These are phyloP conservation scores for Talaromyces sp. DNA, from an alignment of 2,329 filamentous ascomycete species.

Conservation along the genomic window DNA sequence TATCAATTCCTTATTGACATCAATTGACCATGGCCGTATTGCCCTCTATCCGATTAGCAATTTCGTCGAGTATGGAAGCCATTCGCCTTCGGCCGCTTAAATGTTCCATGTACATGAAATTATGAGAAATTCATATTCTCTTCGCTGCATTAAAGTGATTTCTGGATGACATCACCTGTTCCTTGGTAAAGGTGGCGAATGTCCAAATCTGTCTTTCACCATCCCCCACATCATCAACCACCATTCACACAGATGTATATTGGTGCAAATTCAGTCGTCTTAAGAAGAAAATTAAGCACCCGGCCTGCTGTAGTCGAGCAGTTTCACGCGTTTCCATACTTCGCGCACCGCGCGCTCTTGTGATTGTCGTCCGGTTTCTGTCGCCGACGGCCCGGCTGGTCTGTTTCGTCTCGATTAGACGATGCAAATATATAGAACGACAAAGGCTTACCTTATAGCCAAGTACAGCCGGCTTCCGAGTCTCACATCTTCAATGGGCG, in stretches of 20 bases:
- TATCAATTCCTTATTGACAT: not conserved
- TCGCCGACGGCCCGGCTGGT: constrained; percentile 56
- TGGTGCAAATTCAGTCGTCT: too few relatives aligned
- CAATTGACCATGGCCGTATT: not conserved
- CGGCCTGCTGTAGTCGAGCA: constrained; percentile 52
- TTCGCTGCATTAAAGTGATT: not conserved
- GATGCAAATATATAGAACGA: not conserved
- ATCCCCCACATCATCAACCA: not conserved
- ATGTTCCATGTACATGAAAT: not conserved
- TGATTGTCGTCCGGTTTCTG: constrained; percentile 58
- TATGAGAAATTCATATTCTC: not conserved
- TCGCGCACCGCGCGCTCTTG: constrained; percentile 68
- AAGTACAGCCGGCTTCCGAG: constrained; percentile 66
- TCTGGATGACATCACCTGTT: not conserved
- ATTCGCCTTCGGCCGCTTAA: not conserved
- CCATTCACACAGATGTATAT: not conserved
- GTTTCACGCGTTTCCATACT: constrained; percentile 63
- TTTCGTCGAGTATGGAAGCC: not conserved
- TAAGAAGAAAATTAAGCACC: constrained; percentile 6
- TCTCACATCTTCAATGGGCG: constrained; percentile 53
- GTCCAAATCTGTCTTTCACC: not conserved
- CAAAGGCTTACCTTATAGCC: constrained; percentile 52
- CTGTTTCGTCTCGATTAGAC: constrained; percentile 29
- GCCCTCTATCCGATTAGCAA: not conserved
- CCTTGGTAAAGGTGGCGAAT: not conserved